A percentile compares a stretch with the other conserved stretches of the same genome.
These are phyloP conservation scores for Castanea mollissima DNA, from an alignment of 306 rosid genomes.

Conservation along the genomic window DNA sequence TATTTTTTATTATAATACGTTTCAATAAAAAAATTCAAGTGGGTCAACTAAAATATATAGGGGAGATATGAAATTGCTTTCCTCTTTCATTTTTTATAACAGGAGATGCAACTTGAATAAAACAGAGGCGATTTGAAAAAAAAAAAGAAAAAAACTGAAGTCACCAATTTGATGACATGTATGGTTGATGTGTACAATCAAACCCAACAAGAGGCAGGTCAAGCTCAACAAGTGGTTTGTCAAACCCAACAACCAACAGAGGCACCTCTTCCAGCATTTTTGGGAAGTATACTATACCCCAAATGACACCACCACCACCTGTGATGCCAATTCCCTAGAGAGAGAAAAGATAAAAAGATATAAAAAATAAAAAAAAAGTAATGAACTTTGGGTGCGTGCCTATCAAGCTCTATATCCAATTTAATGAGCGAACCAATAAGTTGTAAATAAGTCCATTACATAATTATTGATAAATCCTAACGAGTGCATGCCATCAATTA, in stretches of 20 bases:
- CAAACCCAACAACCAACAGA: too few species aligned
- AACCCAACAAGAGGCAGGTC: too few species aligned
- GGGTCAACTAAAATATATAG: background rate
- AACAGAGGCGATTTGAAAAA: background rate
- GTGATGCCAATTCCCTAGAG: too few species aligned
- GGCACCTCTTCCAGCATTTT: too few species aligned
- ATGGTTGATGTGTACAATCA: too few species aligned
- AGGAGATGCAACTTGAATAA: background rate
- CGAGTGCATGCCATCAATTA: background rate
- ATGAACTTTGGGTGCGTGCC: background rate
- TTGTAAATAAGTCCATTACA: background rate
- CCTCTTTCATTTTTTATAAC: background rate
- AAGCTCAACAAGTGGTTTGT: too few species aligned
- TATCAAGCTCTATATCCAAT: background rate
- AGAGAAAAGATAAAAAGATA: too few species aligned
- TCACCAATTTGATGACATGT: too few species aligned
- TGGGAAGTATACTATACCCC: too few species aligned
- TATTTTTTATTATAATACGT: background rate
- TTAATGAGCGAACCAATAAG: background rate
- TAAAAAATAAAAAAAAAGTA: background rate
- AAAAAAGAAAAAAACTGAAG: too few species aligned
- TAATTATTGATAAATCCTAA: background rate
- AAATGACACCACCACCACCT: too few species aligned
- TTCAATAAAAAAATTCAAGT: background rate
- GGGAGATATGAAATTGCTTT: background rate